Conservation (phyloP, 2,329 filamentous ascomycete species). For the Fusarium armeniacum region DNA sequence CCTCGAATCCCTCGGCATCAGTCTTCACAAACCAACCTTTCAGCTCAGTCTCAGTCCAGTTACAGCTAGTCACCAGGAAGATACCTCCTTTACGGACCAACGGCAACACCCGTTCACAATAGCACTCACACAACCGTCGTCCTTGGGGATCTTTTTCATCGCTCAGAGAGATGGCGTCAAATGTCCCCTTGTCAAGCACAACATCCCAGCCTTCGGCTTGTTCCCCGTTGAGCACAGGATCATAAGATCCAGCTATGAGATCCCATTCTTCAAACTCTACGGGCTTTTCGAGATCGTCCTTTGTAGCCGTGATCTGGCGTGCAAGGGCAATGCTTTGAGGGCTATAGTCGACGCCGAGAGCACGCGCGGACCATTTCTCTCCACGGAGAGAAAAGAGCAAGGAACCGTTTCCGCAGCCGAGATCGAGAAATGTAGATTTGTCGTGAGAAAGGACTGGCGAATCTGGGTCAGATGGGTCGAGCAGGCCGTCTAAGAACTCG, state of each 20-base stretch:
- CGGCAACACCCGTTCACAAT: conserved; percentile 75
- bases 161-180: conserved; percentile 90
- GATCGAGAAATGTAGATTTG: conserved; percentile 78
- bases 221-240: conserved; percentile 52
- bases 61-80: conserved; percentile 93
- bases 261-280: conserved; percentile 72
- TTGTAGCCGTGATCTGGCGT: conserved; percentile 66
- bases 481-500: conserved; percentile 68
- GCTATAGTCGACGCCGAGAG: conserved; percentile 93
- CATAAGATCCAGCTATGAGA: conserved; percentile 64
- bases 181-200: conserved; percentile 97
- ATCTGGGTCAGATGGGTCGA: conserved; percentile 47
- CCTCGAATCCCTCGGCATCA: conserved; percentile 63
- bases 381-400: conserved; percentile 86
- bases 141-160: conserved; percentile 67
- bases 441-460: conserved; percentile 45
- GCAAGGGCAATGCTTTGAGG: conserved; percentile 81
- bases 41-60: conserved; percentile 95
- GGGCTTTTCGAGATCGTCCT: conserved; percentile 35
- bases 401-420: conserved; percentile 95
- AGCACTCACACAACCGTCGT: conserved; percentile 78
- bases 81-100: conserved; percentile 80
- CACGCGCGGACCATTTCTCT: conserved; percentile 71
- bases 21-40: conserved; percentile 77
- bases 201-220: conserved; percentile 79